Conservation (phyloP, 345 rosid species). For the Camelina sativa region DNA sequence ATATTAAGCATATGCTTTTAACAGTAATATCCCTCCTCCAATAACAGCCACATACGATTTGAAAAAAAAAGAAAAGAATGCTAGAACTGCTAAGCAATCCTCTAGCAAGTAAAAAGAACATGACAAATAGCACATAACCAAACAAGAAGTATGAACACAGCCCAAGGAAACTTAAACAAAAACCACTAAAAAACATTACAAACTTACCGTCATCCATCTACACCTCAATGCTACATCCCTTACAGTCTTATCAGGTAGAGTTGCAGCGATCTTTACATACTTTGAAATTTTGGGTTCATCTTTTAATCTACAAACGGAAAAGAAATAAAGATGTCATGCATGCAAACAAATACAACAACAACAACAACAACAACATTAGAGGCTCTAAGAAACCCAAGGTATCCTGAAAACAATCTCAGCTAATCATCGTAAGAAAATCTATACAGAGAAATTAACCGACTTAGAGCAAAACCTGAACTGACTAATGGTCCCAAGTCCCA, state of each 20-base stretch:
- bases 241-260: constrained; percentile 82
- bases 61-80: constrained; percentile 1
- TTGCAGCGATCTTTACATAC: constrained; percentile 87
- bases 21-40: constrained; percentile 33
- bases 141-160: constrained; percentile 3
- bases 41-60: constrained; percentile 38
- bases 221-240: constrained; percentile 99
- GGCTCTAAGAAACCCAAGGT: not conserved
- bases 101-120: constrained; percentile 18
- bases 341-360: not conserved
- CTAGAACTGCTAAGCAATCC: constrained; percentile 25
- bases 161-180: constrained; percentile 2
- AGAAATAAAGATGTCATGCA: constrained; percentile 4
- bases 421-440: not conserved
- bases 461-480: not conserved
- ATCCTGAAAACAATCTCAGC: constrained; percentile 1
- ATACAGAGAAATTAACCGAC: not conserved
- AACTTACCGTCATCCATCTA: constrained; percentile 63
- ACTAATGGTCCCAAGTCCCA: constrained; percentile 23
- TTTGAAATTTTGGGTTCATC: constrained; percentile 80
- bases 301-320: constrained; percentile 52
- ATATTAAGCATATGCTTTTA: constrained; percentile 35
- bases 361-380: constrained; percentile 2
- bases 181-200: constrained; percentile 13
- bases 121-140: constrained; percentile 12